Base-by-base conservation (phyloP, 306 rosid genomes). In the Cicer pinnatifidum region DNA sequence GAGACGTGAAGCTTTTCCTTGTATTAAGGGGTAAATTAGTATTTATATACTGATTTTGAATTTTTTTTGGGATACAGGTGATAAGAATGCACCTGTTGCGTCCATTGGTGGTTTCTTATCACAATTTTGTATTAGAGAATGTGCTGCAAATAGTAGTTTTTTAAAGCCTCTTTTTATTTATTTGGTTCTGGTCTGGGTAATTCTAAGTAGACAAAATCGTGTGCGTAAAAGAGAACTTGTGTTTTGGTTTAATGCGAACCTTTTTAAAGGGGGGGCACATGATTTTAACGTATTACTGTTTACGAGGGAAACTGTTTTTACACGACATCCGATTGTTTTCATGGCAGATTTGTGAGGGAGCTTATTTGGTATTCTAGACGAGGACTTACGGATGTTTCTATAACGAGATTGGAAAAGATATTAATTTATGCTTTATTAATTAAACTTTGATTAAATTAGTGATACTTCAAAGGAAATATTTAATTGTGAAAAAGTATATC, bases 81-180 rank as follows among this genome's bases (percentile, higher is more conserved):
- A 75, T 35, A 74, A 78, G 52, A 45, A 63, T 57, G 56, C 33
- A 35, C 35, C 17, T 71, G 38, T 59, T 35, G 50, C 11, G 8
- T 33, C 28, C 51, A 43, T 59, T 10, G 40, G 72, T 48, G 43
- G 70, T 37, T 59, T 65, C 41, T 20, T 41, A 9, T 72, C 80
- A 12, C 44, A 45, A 67, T 67, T 78, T 71, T 78, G 81, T 67
- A 58, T 44, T 9, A n/a, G 35, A 6, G 17, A 35, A 68, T 70
- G 58, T 61, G 50, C 75, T 54, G 82, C 52, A 54, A 50, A 74
- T 60, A 62, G 45, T 47, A 76, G 48, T 23, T 78, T 52, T 81
- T 39, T 53, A 71, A 20, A 50, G 46, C 23, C 46, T 8, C 11
- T 4, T 11, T 8, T 1, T 11, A 28, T 35, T 58, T 17, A 65